Evolutionary conservation across 2,329 filamentous ascomycete species (phyloP), one percentile per base, ranked within the genome.

Genomic region (Nigrospora sphaerica): DNA sequence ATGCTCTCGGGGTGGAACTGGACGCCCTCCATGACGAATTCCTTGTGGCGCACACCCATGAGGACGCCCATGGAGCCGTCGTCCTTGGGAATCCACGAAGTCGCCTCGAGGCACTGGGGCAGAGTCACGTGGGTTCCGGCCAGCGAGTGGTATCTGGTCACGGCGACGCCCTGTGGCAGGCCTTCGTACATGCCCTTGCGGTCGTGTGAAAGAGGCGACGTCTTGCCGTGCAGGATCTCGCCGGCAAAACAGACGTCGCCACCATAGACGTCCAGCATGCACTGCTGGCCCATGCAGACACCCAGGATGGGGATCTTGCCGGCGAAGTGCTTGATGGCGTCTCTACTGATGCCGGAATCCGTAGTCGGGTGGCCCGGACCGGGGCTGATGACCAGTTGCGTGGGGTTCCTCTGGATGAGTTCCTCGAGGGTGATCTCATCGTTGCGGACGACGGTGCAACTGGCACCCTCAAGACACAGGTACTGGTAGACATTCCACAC

Each of bases 401-500:
- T 96, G 13, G 93, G 93, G 6, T 89, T 86, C 66, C 86, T 84
- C 12, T 81, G 78, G 51, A 93, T 82, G 52, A 98, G 74, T 56
- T 95, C 85, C 12, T 95, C 83, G 6, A 98, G 68, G 0, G 85
- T 85, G 56, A 97, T 83, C 65, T 95, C 83, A 68, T 98, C 92
- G 62, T 98, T 98, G 57, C 93, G 82, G 68, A 83, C 87, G 17
- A 98, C 93, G 4, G 85, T 88, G 43, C 96, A 93, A 1, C 75
- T 86, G 28, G 95, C 93, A 32, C 93, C 93, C 65, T 97, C 93
- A n/a, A 98, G 82, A 7, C 92, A 86, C 1, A 98, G 81, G 61
- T 98, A 98, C 67, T 98, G 95, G 67, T 97, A 98, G 49, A 98
- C 89, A 62, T 98, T 98, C 89, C 91, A 98, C 49, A 92, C 96